Percentiles rank a stretch among this genome's conserved stretches.
Evolutionary conservation across 495 filamentous ascomycete species (phyloP).

Genomic region (Friedmanniomyces simplex): DNA sequence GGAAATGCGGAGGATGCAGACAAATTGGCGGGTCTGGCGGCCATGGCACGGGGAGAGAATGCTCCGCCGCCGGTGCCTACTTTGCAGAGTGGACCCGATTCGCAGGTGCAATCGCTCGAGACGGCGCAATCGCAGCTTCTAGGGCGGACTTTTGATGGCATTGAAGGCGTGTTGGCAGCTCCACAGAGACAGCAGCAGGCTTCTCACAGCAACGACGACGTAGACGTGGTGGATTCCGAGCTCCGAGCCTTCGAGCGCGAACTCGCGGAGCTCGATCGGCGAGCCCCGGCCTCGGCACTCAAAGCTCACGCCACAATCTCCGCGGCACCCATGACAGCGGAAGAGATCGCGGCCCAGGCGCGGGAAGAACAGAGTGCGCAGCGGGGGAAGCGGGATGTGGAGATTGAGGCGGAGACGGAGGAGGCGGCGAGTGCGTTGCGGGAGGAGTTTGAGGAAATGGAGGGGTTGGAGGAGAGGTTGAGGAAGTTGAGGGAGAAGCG

Average conservation of each 20-base stretch:
- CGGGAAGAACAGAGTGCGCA: slow-evolving; percentile 44
- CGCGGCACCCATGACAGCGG: slow-evolving; percentile 57
- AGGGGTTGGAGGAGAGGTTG: slow-evolving; percentile 73
- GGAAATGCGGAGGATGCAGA: not conserved
- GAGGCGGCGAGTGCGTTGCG: slow-evolving; percentile 68
- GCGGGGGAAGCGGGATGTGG: slow-evolving; percentile 48
- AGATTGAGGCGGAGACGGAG: slow-evolving; percentile 72
- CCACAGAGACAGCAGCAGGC: too few relatives aligned
- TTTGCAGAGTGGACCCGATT: not conserved
- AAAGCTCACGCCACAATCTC: slow-evolving; percentile 53
- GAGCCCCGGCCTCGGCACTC: slow-evolving; percentile 25
- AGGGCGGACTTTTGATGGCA: too few relatives aligned
- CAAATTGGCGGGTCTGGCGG: slow-evolving; percentile 1
- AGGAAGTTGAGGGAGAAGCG: slow-evolving; percentile 61
- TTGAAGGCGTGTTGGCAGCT: too few relatives aligned
- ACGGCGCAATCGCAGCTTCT: too few relatives aligned
- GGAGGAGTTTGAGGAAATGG: slow-evolving; percentile 93
- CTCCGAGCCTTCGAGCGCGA: slow-evolving; percentile 91
- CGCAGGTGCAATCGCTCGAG: too few relatives aligned
- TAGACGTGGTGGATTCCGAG: slow-evolving; percentile 50
- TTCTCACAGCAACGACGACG: too few relatives aligned
- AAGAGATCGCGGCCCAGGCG: slow-evolving; percentile 59
- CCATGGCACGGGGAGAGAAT: not conserved
- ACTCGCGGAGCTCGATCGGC: slow-evolving; percentile 43
- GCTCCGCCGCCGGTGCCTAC: not conserved